Evolutionary conservation across 1,284 basidiomycete genomes (phyloP).

Genomic region (Tylopilus orsonianus): DNA sequence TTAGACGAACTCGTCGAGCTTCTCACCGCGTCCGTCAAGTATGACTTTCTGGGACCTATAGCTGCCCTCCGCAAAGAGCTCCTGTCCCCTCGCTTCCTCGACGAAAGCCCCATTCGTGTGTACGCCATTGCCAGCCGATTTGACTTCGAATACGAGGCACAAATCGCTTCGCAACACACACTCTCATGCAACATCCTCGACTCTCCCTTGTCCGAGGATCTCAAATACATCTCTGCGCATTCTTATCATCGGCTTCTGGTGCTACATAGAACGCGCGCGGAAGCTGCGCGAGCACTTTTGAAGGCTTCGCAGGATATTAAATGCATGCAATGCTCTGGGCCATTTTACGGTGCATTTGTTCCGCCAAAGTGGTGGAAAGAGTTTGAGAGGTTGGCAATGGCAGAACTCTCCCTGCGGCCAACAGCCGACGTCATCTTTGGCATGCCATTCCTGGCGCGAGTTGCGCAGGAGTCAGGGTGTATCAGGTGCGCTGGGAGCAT

Average conservation of each 20-base stretch:
- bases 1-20: constrained; percentile 54
- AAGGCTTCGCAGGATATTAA: constrained; percentile 48
- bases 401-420: constrained; percentile 56
- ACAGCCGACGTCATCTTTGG: constrained; percentile 60
- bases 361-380: constrained; percentile 69
- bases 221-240: constrained; percentile 62
- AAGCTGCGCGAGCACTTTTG: constrained; percentile 49
- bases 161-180: constrained; percentile 53
- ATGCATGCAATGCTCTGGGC: constrained; percentile 66
- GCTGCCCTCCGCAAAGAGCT: constrained; percentile 51
- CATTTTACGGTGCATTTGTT: constrained; percentile 44
- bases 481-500: constrained; percentile 62
- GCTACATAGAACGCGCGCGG: constrained; percentile 54
- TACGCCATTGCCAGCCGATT: constrained; percentile 70
- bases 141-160: constrained; percentile 57
- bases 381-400: constrained; percentile 53
- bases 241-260: constrained; percentile 63
- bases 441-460: constrained; percentile 56
- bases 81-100: constrained; percentile 48
- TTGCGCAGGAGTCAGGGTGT: constrained; percentile 50
- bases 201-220: constrained; percentile 56
- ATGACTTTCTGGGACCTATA: constrained; percentile 53
- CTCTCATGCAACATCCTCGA: constrained; percentile 55
- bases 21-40: constrained; percentile 61
- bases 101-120: constrained; percentile 52